These are phyloP conservation scores for Boletus vermiculosoides DNA, from an alignment of 768 basidiomycete species.

Conservation along the genomic window DNA sequence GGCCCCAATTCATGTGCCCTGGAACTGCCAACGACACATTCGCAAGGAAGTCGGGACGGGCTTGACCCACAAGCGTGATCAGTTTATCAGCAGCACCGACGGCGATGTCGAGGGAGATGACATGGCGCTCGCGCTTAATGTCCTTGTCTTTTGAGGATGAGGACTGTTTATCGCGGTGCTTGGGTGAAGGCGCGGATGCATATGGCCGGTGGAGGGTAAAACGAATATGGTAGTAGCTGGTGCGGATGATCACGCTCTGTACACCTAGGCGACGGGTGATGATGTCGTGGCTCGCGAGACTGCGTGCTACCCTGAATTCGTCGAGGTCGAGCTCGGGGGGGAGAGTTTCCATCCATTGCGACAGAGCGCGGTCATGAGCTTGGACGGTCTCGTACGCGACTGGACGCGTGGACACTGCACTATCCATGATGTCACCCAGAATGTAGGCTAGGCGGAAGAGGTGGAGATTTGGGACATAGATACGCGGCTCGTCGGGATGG, in stretches of 20 bases:
- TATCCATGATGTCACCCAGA: slow-evolving; percentile 83
- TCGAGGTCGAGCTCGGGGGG: slow-evolving; percentile 74
- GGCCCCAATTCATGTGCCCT: slow-evolving; percentile 82
- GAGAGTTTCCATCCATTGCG: slow-evolving; percentile 75
- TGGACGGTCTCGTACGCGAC: slow-evolving; percentile 73
- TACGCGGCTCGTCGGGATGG: slow-evolving; percentile 54
- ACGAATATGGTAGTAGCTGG: slow-evolving; percentile 77
- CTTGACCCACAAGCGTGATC: slow-evolving; percentile 73
- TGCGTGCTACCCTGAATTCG: slow-evolving; percentile 70
- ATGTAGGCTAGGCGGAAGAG: slow-evolving; percentile 76
- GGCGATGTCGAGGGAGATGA: slow-evolving; percentile 69
- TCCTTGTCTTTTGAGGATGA: slow-evolving; percentile 32
- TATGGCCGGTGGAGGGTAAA: slow-evolving; percentile 84
- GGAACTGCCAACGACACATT: slow-evolving; percentile 69
- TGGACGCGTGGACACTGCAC: slow-evolving; percentile 76
- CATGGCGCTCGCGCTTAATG: slow-evolving; percentile 38
- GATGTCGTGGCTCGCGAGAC: slow-evolving; percentile 61
- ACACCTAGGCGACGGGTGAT: slow-evolving; percentile 68
- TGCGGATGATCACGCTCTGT: slow-evolving; percentile 77
- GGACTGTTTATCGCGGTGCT: slow-evolving; percentile 26
- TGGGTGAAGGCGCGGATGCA: slow-evolving; percentile 38
- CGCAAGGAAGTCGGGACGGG: slow-evolving; percentile 71
- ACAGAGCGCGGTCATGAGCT: slow-evolving; percentile 68
- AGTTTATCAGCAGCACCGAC: slow-evolving; percentile 75
- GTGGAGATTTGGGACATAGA: slow-evolving; percentile 74